phyloP scores from a whole-genome alignment of 176 grass and related monocot genomes.

The Carex littledalei region DNA sequence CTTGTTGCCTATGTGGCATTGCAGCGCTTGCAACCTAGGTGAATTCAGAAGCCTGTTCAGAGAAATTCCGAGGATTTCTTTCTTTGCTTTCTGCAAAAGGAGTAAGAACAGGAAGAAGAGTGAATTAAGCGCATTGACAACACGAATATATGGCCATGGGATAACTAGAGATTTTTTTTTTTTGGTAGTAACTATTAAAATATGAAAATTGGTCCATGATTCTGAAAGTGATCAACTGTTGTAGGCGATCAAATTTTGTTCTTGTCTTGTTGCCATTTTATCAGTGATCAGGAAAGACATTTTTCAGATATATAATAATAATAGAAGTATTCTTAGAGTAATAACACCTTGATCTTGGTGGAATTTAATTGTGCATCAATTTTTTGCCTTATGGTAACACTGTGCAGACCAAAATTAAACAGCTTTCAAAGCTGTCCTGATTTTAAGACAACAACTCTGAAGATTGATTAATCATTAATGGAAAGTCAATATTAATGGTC shows the following conservation, averaged over 20 bases:
- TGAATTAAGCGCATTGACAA: neutral
- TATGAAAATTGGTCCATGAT: constrained; percentile 1
- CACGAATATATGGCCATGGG: neutral
- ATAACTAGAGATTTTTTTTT: constrained; percentile 4
- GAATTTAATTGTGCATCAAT: neutral
- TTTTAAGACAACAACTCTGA: neutral
- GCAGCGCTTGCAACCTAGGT: constrained; percentile 59
- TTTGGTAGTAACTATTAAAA: neutral
- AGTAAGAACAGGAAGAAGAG: neutral
- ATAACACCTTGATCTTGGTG: neutral
- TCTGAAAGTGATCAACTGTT: neutral
- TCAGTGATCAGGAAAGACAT: neutral
- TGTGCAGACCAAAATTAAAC: neutral
- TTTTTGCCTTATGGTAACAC: neutral
- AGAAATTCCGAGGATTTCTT: neutral
- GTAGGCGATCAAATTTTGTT: neutral
- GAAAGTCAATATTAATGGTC: neutral
- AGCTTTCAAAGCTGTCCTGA: neutral
- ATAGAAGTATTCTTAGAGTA: neutral
- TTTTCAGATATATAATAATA: constrained; percentile 4
- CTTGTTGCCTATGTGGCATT: constrained; percentile 77
- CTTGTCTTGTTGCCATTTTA: neutral
- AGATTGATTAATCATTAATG: neutral
- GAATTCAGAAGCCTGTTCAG: constrained; percentile 4
- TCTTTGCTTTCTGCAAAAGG: neutral